Evolutionary conservation across 768 basidiomycete species (phyloP), one percentile per base, ranked within the genome.

Genomic region (Mycena rebaudengoi): DNA sequence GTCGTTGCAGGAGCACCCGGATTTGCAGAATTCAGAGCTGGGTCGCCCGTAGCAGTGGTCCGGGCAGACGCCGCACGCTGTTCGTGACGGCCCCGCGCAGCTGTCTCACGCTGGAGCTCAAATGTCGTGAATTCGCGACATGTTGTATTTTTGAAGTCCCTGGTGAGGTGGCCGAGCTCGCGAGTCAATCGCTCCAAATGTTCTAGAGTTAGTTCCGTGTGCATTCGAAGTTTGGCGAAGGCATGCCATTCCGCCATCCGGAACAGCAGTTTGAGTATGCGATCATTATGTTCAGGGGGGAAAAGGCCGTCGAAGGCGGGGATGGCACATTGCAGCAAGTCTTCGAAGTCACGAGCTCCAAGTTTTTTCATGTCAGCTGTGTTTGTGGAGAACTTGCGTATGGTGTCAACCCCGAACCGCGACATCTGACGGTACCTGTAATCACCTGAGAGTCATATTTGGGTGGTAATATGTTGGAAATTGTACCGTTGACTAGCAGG

Each of bases 271-370:
- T 73, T 66, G 4, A 69, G 56, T 2, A 80, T 59, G 4, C 56
- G 53, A 2, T 55, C 1, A 16, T 77, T 66, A 20, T 79, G 69
- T 0, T 50, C 46, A 2, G 13, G 29, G 6, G 61, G 53, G 48
- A 80, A 65, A 1, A 80, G 70, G 3, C 75, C 78, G 4, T 78
- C 72, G n/a, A 79, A 77, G 0, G 62, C 73, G 0, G 79, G 79
- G 4, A 79, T 71, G 0, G 74, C 67, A 56, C 75, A 76, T 73
- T 78, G 76, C 0, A 79, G 67, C 0, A 77, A 37, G 25, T 79
- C 76, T 40, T 78, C 74, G 25, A 74, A 79, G 49, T 79, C 71
- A 0, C 69, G 64, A 4, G 74, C 78, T 5, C 68, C 69, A 3
- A 70, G 59, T 5, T 76, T 66, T 43, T 70, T 69, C 60, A 76